Conservation (phyloP, 257 asterid genomes). For the Leptodermis oblonga region DNA sequence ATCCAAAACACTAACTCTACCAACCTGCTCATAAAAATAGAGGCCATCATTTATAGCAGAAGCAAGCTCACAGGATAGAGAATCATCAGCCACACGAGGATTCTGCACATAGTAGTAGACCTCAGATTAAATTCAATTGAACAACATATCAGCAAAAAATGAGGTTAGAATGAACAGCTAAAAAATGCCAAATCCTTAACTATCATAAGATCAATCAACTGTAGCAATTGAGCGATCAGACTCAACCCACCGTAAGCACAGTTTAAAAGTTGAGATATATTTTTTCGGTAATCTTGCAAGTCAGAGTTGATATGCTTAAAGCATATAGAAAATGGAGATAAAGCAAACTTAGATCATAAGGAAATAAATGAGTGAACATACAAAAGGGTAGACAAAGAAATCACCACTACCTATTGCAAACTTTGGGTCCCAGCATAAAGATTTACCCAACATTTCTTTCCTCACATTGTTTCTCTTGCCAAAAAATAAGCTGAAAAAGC, state of each 20-base stretch:
- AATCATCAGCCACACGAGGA: slow-evolving; percentile 36
- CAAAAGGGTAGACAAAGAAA: not conserved
- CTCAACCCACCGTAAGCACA: not conserved
- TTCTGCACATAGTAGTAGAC: slow-evolving; percentile 38
- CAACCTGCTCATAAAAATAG: slow-evolving; percentile 90
- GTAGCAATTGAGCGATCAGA: not conserved
- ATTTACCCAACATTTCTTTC: not conserved
- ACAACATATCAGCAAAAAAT: not conserved
- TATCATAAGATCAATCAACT: not conserved
- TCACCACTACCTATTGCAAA: not conserved
- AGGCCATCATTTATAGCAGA: slow-evolving; percentile 86
- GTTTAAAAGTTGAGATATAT: not conserved
- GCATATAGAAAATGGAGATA: not conserved
- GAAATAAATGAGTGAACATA: not conserved
- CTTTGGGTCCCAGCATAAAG: not conserved
- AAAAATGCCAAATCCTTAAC: not conserved
- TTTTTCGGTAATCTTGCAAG: not conserved
- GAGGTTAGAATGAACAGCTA: not conserved
- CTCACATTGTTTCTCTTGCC: not conserved
- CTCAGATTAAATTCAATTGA: not conserved
- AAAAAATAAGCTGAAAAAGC: not conserved
- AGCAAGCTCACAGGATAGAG: slow-evolving; percentile 75
- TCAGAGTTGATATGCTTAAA: not conserved
- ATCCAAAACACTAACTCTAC: slow-evolving; percentile 18
- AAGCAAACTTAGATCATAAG: not conserved